Evolutionary conservation across 495 filamentous ascomycete genomes (phyloP), one percentile per base, ranked within the genome.

Genomic region (Xylaria grammica): DNA sequence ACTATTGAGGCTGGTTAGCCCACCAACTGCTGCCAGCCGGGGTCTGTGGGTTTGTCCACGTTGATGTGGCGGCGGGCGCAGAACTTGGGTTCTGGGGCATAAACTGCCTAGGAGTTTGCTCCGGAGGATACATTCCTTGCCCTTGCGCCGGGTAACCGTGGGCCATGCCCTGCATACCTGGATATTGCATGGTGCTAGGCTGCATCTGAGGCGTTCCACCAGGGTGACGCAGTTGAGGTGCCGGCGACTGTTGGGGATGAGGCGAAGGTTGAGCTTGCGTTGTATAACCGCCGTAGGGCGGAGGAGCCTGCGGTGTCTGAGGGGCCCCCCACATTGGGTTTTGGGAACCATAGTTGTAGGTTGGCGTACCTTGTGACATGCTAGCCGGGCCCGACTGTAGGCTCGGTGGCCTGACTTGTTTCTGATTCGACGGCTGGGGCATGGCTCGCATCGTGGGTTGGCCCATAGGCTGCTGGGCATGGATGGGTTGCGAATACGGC

Each of bases 211-310:
- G 80, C 51, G 75, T 85, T 65, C 67, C 83, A 75, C 72, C 81
- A 65, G 78, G 85, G 77, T 89, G 89, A 29, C 86, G 88, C 17
- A 88, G 79, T 63, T 88, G 87, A 27, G 86, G 83, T 30, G 85
- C 81, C 7, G 81, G 84, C 38, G 87, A 85, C 34, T 87, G 85
- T 24, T 86, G 81, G 17, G 82, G 81, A 53, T 86, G 83, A 40
- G 77, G 86, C 4, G 85, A 84, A 20, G 80, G 80, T 63, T 89
- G 86, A 17, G 86, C 78, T 67, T 85, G 84, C 3, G 81, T 72
- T 15, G 79, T 81, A 62, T 82, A 81, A 49, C 77, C 77, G 20
- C 71, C 72, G 65, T 81, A 80, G 60, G 79, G 78, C 65, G 81
- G 81, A 11, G 78, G 79, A 15, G 79, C 76, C 56, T 83, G 81